phyloP scores from a whole-genome alignment of 768 basidiomycete species.

The Rhizopogon rudus region DNA sequence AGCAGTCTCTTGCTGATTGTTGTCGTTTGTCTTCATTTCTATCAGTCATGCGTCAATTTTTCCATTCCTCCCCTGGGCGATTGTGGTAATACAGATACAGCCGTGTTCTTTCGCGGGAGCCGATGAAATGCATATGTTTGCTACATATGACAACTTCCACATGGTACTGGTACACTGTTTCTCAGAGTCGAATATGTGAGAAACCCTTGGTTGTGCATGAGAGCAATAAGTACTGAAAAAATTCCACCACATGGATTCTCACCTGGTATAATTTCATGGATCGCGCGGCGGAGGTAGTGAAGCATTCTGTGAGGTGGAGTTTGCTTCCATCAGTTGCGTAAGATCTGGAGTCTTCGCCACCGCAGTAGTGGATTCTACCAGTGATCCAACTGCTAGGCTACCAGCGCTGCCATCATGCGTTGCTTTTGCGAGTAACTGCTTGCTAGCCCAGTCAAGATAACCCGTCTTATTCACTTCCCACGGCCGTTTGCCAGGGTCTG shows the following conservation, averaged over 20 bases:
- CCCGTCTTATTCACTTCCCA: slow-evolving; percentile 77
- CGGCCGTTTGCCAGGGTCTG: slow-evolving; percentile 61
- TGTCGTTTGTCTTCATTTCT: too few relatives aligned
- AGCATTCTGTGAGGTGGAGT: neutral
- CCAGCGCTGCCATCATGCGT: slow-evolving; percentile 14
- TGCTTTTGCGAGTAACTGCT: slow-evolving; percentile 40
- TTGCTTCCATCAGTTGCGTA: slow-evolving; percentile 10
- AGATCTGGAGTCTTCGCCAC: slow-evolving; percentile 17
- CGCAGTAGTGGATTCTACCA: slow-evolving; percentile 13
- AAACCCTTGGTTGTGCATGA: neutral
- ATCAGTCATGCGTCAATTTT: too few relatives aligned
- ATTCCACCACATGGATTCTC: neutral
- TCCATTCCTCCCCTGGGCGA: too few relatives aligned
- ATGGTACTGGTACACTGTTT: too few relatives aligned
- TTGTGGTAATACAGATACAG: too few relatives aligned
- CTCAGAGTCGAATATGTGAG: too few relatives aligned
- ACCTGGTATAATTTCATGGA: neutral
- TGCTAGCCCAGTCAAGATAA: slow-evolving; percentile 74
- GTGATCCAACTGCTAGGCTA: slow-evolving; percentile 16
- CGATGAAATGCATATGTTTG: too few relatives aligned
- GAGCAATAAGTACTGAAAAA: too few relatives aligned
- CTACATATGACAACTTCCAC: too few relatives aligned
- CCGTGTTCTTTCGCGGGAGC: too few relatives aligned
- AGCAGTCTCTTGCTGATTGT: too few relatives aligned
- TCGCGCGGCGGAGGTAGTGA: too few relatives aligned